phyloP scores from a whole-genome alignment of 345 rosid species.

The Aquilaria malaccensis region DNA sequence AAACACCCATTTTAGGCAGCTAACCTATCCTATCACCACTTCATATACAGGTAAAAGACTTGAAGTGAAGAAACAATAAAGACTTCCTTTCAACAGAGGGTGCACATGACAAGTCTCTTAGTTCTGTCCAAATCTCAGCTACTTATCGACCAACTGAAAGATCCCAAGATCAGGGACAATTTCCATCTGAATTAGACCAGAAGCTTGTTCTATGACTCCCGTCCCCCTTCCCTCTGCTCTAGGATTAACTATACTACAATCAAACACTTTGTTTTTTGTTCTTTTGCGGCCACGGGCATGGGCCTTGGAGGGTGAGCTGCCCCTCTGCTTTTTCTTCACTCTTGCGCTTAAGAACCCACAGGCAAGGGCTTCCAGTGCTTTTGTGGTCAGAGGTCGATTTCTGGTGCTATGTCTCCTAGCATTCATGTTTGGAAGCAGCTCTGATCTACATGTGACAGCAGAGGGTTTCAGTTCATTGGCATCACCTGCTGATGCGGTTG shows the following conservation, averaged over 20 bases:
- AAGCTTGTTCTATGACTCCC: slow-evolving; percentile 1
- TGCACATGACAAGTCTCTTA: too few relatives aligned
- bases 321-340: slow-evolving; percentile 22
- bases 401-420: slow-evolving; percentile 39
- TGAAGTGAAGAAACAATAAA: too few relatives aligned
- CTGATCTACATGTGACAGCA: background rate
- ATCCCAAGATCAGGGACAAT: background rate
- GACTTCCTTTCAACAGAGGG: too few relatives aligned
- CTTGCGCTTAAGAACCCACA: slow-evolving; percentile 29
- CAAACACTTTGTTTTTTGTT: too few relatives aligned
- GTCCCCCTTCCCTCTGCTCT: background rate
- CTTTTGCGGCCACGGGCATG: background rate
- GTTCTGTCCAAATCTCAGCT: too few relatives aligned
- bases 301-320: background rate
- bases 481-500: slow-evolving; percentile 2
- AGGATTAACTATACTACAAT: background rate
- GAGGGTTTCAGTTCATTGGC: slow-evolving; percentile 8
- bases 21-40: too few relatives aligned
- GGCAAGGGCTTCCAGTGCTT: slow-evolving; percentile 47
- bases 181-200: background rate
- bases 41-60: too few relatives aligned
- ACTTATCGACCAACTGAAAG: background rate
- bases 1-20: too few relatives aligned
- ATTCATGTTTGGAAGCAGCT: background rate
- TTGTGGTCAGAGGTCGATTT: slow-evolving; percentile 39